phyloP scores from a whole-genome alignment of 768 basidiomycete species.

The Trametes maxima region DNA sequence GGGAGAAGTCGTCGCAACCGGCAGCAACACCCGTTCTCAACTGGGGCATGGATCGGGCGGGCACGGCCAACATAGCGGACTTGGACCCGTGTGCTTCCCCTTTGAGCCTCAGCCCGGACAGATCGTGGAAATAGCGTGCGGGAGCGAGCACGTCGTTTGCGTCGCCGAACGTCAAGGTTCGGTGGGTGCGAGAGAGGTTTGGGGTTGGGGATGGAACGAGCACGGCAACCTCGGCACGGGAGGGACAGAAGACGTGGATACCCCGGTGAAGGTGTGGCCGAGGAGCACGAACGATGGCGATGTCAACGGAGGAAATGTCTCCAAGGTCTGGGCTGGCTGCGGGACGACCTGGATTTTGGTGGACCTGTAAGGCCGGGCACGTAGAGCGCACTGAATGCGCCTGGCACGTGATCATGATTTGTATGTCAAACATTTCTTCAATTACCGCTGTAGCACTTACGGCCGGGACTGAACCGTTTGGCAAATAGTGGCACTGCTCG shows the following conservation, averaged over 20 bases:
- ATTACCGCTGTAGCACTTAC: too few species aligned
- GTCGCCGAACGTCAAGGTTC: slow-evolving; percentile 16
- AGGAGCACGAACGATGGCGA: slow-evolving; percentile 15
- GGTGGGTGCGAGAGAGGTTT: slow-evolving; percentile 45
- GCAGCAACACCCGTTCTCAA: slow-evolving; percentile 62
- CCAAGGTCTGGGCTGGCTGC: slow-evolving; percentile 50
- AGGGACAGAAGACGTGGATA: slow-evolving; percentile 51
- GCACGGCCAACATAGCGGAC: slow-evolving; percentile 23
- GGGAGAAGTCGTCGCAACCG: slow-evolving; percentile 48
- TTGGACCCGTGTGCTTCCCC: slow-evolving; percentile 36
- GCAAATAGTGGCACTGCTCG: background rate
- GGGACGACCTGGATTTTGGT: slow-evolving; percentile 53
- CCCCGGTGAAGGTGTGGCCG: slow-evolving; percentile 61
- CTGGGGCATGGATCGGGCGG: slow-evolving; percentile 47
- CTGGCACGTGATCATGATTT: background rate
- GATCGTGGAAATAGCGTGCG: slow-evolving; percentile 54
- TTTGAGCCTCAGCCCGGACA: slow-evolving; percentile 24
- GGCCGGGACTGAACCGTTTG: background rate
- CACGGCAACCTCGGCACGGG: slow-evolving; percentile 90
- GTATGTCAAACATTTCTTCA: too few species aligned
- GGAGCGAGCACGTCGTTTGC: slow-evolving; percentile 82
- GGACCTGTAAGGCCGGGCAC: background rate
- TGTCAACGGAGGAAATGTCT: background rate
- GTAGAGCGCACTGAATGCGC: background rate
- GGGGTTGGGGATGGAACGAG: slow-evolving; percentile 98